These are phyloP conservation scores for Aspergillus brasiliensis DNA, from an alignment of 2,329 filamentous ascomycete genomes.

Conservation along the genomic window DNA sequence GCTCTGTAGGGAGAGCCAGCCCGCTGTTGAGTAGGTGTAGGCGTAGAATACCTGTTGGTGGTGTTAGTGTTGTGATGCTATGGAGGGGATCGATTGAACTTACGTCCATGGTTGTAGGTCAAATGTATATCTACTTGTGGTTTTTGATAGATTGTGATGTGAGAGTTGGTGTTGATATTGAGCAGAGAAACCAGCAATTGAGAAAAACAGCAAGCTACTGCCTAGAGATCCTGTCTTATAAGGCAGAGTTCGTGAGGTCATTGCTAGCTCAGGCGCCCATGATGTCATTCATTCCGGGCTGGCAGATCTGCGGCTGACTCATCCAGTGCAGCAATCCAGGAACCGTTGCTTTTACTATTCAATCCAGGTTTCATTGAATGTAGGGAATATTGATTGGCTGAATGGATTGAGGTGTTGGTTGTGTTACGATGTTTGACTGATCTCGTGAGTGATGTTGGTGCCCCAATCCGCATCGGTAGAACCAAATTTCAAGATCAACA, in stretches of 20 bases:
- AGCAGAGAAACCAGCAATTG: neutral
- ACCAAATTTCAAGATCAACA: too few species aligned
- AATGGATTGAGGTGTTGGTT: too few species aligned
- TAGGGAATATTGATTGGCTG: neutral
- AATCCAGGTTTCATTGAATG: neutral
- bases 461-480: too few species aligned
- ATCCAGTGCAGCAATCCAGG: neutral
- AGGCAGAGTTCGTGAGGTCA: conserved; percentile 7
- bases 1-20: conserved; percentile 49
- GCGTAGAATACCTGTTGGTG: conserved; percentile 44
- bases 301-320: neutral
- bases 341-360: neutral
- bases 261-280: conserved; percentile 2
- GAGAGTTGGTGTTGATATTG: too few species aligned
- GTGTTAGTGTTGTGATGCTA: neutral
- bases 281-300: conserved; percentile 1
- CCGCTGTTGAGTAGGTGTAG: conserved; percentile 49
- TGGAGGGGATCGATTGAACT: neutral
- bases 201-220: neutral
- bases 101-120: conserved; percentile 25
- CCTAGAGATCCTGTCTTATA: neutral
- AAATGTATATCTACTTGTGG: neutral
- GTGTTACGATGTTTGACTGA: too few species aligned
- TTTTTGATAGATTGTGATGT: too few species aligned
- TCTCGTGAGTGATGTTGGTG: too few species aligned